A percentile compares a stretch with the other conserved stretches of the same genome.
These are phyloP conservation scores for Penicillium sclerotiorum DNA, from an alignment of 2,329 filamentous ascomycete species.

Conservation along the genomic window DNA sequence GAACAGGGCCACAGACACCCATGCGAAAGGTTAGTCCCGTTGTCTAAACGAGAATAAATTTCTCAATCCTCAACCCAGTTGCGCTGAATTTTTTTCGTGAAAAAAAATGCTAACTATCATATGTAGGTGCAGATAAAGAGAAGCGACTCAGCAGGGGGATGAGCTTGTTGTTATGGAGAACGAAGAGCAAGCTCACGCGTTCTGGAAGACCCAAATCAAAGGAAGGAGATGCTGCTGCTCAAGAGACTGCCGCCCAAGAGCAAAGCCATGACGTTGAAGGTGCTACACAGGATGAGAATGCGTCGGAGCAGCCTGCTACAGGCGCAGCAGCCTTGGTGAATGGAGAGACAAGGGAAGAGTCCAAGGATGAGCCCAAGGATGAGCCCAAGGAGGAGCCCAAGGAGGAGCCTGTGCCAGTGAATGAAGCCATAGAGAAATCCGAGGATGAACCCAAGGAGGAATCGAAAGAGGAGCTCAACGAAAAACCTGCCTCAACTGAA, in stretches of 20 bases:
- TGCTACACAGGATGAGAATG: not conserved
- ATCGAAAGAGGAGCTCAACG: not conserved
- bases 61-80: not conserved
- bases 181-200: slow-evolving; percentile 28
- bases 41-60: not conserved
- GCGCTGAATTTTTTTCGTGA: no score
- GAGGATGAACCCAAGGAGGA: not conserved
- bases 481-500: not conserved
- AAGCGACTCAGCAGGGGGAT: slow-evolving; percentile 26
- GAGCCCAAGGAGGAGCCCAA: not conserved
- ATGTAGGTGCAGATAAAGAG: slow-evolving; percentile 14
- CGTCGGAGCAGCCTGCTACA: not conserved
- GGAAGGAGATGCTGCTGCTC: not conserved
- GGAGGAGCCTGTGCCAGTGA: not conserved
- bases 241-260: slow-evolving; percentile 1
- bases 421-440: not conserved
- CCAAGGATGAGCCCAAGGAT: not conserved
- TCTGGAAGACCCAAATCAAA: slow-evolving; percentile 7
- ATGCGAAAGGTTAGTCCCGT: slow-evolving; percentile 30
- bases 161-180: slow-evolving; percentile 31
- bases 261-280: not conserved
- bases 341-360: no score
- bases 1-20: slow-evolving; percentile 31
- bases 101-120: no score
- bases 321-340: not conserved